phyloP scores from a whole-genome alignment of 2,329 filamentous ascomycete species.

The Sporothrix brunneoviolacea region DNA sequence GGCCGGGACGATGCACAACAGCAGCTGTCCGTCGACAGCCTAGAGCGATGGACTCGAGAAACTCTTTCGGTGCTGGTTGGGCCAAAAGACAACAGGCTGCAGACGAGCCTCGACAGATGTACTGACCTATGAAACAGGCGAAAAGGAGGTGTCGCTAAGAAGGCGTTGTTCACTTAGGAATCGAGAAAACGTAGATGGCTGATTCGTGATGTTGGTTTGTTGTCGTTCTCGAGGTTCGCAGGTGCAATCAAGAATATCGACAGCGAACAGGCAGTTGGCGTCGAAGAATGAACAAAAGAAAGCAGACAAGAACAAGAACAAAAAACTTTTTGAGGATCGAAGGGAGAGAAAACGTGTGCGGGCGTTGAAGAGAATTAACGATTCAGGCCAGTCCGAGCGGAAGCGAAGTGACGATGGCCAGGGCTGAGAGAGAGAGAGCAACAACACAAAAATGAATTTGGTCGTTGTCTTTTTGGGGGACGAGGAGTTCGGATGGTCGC shows the following conservation, averaged over 20 bases:
- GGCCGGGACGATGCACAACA: too few relatives aligned
- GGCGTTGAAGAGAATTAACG: not conserved
- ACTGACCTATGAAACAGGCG: too few relatives aligned
- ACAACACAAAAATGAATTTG: constrained; percentile 36
- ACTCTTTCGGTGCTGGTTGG: too few relatives aligned
- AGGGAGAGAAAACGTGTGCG: not conserved
- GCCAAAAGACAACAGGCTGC: not conserved
- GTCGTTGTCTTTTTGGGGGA: constrained; percentile 20
- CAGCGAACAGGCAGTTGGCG: not conserved
- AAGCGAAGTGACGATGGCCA: too few relatives aligned
- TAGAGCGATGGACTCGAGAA: too few relatives aligned
- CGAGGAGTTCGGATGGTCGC: not conserved
- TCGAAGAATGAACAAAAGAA: not conserved
- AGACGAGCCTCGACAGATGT: not conserved
- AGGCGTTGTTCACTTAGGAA: too few relatives aligned
- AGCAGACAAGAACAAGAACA: not conserved
- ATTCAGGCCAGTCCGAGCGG: too few relatives aligned
- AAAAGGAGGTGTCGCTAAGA: too few relatives aligned
- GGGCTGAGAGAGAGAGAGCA: constrained; percentile 11
- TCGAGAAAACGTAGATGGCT: too few relatives aligned
- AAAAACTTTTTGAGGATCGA: not conserved
- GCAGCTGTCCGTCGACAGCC: too few relatives aligned
- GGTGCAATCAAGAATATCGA: not conserved
- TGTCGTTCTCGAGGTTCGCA: too few relatives aligned
- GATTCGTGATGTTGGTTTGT: too few relatives aligned